Evolutionary conservation across 2,329 filamentous ascomycete genomes (phyloP).

Genomic region (Pseudocercospora fuligena): DNA sequence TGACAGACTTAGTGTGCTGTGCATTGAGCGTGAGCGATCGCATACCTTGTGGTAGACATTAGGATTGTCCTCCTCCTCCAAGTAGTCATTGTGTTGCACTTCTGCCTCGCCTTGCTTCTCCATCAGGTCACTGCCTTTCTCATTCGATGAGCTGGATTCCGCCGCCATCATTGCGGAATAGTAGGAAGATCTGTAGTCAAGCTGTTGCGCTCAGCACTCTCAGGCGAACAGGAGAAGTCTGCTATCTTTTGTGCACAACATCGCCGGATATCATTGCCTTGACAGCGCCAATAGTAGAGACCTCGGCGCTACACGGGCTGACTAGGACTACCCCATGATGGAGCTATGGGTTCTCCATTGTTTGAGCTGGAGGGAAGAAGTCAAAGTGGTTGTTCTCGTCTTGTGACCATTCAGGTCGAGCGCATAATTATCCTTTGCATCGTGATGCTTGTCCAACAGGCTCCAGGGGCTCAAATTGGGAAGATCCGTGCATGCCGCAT

Average conservation of each 20-base stretch:
- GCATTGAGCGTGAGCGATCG: not conserved
- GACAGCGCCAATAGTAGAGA: not conserved
- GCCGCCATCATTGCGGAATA: not conserved
- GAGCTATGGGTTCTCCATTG: conserved; percentile 6
- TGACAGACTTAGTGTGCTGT: not conserved
- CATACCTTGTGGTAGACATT: conserved; percentile 16
- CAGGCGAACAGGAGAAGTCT: not conserved
- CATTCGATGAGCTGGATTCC: conserved; percentile 6
- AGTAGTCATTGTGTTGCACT: conserved; percentile 6
- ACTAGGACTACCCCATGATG: not conserved
- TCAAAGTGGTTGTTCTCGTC: conserved; percentile 1
- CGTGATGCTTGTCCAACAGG: not conserved
- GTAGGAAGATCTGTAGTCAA: not conserved
- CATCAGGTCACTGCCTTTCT: not conserved
- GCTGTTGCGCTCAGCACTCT: not conserved
- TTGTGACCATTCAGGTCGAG: conserved; percentile 1
- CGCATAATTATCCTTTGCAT: not conserved
- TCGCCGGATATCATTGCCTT: not conserved
- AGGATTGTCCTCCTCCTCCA: conserved; percentile 16
- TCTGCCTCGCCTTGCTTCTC: conserved; percentile 9
- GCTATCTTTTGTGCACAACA: not conserved
- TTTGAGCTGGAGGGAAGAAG: not conserved
- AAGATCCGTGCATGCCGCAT: not conserved
- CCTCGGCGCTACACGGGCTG: not conserved
- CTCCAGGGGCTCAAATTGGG: not conserved